phyloP scores from a whole-genome alignment of 2,329 filamentous ascomycete species.

The Neoarthrinium moseri region DNA sequence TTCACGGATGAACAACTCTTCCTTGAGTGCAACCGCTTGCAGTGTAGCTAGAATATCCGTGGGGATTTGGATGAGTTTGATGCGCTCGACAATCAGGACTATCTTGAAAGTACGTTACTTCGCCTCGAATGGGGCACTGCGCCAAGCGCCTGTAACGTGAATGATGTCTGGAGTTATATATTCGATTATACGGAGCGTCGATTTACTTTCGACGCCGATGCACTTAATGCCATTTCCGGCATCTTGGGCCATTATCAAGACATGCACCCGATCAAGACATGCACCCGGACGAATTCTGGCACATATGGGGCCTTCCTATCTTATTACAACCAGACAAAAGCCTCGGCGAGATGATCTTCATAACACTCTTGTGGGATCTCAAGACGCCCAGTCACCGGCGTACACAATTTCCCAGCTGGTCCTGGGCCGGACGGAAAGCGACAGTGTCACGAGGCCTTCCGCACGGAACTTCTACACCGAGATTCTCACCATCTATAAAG shows the following conservation, averaged over 20 bases:
- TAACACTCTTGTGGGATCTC: too few species aligned
- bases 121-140: background rate
- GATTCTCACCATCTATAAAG: too few species aligned
- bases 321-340: background rate
- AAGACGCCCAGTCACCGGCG: too few species aligned
- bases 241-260: background rate
- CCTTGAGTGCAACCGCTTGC: constrained; percentile 36
- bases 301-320: background rate
- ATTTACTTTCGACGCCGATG: background rate
- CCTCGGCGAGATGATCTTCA: too few species aligned
- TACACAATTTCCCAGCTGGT: background rate
- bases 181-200: background rate
- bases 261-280: background rate
- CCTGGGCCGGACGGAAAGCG: background rate
- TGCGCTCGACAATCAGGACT: background rate
- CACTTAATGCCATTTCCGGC: background rate
- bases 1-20: constrained; percentile 39
- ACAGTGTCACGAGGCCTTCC: too few species aligned
- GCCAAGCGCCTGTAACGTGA: background rate
- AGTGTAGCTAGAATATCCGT: too few species aligned
- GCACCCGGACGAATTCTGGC: background rate
- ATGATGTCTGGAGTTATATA: too few species aligned
- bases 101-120: background rate
- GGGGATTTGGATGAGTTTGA: too few species aligned
- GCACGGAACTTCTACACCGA: too few species aligned